Evolutionary conservation across 2,329 filamentous ascomycete genomes (phyloP).

Genomic region (Incumbomyces delicatus): DNA sequence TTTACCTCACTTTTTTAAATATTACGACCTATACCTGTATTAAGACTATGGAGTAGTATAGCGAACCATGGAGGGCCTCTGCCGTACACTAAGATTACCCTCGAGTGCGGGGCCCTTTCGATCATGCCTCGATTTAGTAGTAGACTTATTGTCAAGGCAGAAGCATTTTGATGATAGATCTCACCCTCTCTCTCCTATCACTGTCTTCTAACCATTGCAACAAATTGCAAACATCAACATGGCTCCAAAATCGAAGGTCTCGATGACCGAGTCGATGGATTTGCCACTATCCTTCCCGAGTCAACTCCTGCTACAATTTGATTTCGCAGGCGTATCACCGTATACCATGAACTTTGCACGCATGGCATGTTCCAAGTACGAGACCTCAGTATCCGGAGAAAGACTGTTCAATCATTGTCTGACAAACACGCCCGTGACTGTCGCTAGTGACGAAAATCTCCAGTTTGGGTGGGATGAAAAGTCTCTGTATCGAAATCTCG

Average conservation of each 20-base stretch:
- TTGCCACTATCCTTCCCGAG: neutral
- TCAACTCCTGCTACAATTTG: conserved; percentile 1
- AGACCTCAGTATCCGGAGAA: conserved; percentile 8
- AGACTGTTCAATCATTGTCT: conserved; percentile 1
- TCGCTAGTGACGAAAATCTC: conserved; percentile 11
- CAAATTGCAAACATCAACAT: neutral
- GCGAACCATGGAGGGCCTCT: no score
- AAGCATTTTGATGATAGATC: no score
- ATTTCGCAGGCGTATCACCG: neutral
- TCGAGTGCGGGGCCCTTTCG: no score
- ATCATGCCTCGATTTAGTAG: no score
- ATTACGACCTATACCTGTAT: no score
- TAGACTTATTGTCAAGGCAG: no score
- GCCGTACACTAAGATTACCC: no score
- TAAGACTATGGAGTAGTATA: no score
- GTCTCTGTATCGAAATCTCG: conserved; percentile 14
- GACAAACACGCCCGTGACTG: conserved; percentile 6
- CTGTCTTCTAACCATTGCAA: no score
- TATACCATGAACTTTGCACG: conserved; percentile 3
- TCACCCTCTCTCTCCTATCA: no score
- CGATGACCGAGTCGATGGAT: conserved; percentile 1
- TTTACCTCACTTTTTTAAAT: no score
- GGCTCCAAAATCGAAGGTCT: neutral
- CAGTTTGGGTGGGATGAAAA: conserved; percentile 16
- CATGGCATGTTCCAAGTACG: neutral